A percentile compares a stretch with the other conserved stretches of the same genome.
phyloP scores from a whole-genome alignment of 2,329 filamentous ascomycete species.

The Pochonia chlamydosporia region DNA sequence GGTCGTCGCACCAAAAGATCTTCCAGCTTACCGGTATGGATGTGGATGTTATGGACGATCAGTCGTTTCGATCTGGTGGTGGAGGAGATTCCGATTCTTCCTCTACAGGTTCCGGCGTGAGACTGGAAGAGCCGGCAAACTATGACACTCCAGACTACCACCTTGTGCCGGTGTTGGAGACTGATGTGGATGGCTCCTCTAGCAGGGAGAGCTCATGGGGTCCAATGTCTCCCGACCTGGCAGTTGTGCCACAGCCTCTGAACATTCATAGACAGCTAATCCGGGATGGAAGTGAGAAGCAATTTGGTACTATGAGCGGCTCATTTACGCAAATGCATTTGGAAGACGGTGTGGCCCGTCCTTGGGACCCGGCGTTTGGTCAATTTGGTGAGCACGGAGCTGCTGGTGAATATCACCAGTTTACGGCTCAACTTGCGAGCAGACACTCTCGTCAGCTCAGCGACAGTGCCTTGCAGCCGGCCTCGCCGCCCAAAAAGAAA shows the following conservation, averaged over 20 bases:
- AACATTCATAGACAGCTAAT: conserved; percentile 5
- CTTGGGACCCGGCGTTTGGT: conserved; percentile 16
- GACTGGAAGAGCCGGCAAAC: neutral
- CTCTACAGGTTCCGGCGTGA: conserved; percentile 1
- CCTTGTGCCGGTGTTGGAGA: conserved; percentile 13
- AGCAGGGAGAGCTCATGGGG: conserved; percentile 17
- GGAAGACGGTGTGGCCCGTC: conserved; percentile 7
- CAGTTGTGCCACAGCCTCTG: conserved; percentile 9
- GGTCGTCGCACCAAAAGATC: conserved; percentile 31
- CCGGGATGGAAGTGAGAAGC: conserved; percentile 6
- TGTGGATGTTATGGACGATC: conserved; percentile 20
- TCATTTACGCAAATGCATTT: neutral
- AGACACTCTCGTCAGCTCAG: neutral
- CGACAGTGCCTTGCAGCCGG: neutral
- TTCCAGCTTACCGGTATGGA: conserved; percentile 36
- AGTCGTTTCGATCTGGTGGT: neutral
- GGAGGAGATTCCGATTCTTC: conserved; percentile 7
- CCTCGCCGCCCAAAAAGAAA: conserved; percentile 7
- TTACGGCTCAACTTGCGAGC: conserved; percentile 25
- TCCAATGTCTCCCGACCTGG: conserved; percentile 12
- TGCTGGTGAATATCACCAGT: conserved; percentile 29
- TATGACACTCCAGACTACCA: conserved; percentile 4
- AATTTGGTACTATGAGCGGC: conserved; percentile 1
- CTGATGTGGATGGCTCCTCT: conserved; percentile 12
- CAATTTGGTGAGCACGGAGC: conserved; percentile 25